Evolutionary conservation across 164 flowering plant genomes (phyloP).

Genomic region (Stephania japonica): DNA sequence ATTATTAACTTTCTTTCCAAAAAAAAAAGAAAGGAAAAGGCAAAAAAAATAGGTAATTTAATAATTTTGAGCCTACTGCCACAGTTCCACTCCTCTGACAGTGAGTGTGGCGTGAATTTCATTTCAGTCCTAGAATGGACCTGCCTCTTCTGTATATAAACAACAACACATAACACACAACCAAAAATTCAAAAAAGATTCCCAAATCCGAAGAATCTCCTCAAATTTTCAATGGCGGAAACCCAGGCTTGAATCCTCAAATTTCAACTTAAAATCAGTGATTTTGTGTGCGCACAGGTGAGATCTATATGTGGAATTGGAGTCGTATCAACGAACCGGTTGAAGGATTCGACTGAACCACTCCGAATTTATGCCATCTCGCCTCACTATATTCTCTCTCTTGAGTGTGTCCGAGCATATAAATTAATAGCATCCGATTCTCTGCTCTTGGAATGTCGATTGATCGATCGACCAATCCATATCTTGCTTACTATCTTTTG

Average conservation of each 20-base stretch:
- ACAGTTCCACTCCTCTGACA: no score
- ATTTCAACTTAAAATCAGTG: background rate
- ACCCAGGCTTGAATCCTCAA: conserved; percentile 1
- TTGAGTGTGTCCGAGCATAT: background rate
- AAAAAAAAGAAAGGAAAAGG: no score
- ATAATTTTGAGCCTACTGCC: no score
- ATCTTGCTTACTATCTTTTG: background rate
- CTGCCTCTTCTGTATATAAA: background rate
- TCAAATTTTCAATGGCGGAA: conserved; percentile 8
- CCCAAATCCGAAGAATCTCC: background rate
- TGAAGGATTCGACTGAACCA: background rate
- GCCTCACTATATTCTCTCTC: conserved; percentile 10
- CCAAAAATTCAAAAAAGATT: no score
- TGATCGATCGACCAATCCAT: conserved; percentile 1
- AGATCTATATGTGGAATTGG: conserved; percentile 13
- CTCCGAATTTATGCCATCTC: conserved; percentile 1
- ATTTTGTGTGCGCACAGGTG: background rate
- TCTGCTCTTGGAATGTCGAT: background rate
- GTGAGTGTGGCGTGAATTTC: no score
- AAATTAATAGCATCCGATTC: conserved; percentile 3
- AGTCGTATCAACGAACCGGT: conserved; percentile 12
- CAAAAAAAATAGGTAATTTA: no score
- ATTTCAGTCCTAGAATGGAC: background rate
- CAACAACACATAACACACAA: no score
- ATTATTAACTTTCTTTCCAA: no score